Evolutionary conservation across 805 yeast species (phyloP), one percentile per base, ranked within the genome.

Genomic region (Saturnispora mendoncae): DNA sequence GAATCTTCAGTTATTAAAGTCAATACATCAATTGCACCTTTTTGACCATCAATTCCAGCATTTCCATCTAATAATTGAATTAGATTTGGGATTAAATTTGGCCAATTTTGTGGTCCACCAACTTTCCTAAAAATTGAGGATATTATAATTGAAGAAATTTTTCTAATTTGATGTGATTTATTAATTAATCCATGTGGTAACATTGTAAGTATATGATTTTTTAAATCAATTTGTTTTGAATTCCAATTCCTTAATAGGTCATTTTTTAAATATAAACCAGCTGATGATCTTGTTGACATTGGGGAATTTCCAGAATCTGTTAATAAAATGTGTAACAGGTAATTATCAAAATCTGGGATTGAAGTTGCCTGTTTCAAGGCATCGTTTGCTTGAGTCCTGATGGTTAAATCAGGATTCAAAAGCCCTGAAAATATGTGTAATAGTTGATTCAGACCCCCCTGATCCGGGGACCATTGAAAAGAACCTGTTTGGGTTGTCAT

Each of bases 1-100:
- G 84, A 76, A 61, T 92, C 98, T 58, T 92, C 98, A 66, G 95
- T 85, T 38, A 92, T 82, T 58, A 88, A 86, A 29, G 82, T 69
- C 46, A 92, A 66, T 0, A 97, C 88, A 48, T 82, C 71, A 60
- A 85, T 74, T 1, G 94, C 84, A 32, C 92, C 88, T 51, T 80
- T 86, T 54, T 74, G 78, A 4, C 74, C 64, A 35, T 51, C 54
- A 0, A 65, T 54, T 23, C 74, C 68, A 10, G 68, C 70, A 6
- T 63, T 59, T 41, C 68, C 58, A 31, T 70, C 68, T 4, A 83
- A 72, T 55, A 87, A 61, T 39, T 72, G 74, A 49, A 88, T 60
- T 37, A 90, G 65, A 48, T 74, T 78, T 2, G 82, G 78, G n/a
- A 90, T 62, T 23, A 81, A 67, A 33, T 68, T 72, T 2, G 92